Evolutionary conservation across 306 rosid species (phyloP).

Genomic region (Betula pendula): DNA sequence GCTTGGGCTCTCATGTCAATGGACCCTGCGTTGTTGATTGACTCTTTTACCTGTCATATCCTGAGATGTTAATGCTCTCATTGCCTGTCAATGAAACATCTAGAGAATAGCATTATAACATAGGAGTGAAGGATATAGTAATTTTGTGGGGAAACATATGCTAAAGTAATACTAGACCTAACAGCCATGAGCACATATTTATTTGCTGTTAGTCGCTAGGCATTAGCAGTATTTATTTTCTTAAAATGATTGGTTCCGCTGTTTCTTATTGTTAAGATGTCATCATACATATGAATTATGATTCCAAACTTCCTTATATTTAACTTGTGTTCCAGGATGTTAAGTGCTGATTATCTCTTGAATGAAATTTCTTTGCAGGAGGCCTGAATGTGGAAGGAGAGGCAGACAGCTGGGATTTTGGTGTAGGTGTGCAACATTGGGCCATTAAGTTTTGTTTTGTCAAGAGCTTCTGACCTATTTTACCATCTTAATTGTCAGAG

Average conservation of each 20-base stretch:
- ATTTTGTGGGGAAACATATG: background rate
- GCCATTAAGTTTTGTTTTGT: slow-evolving; percentile 12
- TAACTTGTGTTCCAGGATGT: slow-evolving; percentile 1
- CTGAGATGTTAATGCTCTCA: too few species aligned
- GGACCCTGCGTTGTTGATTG: too few species aligned
- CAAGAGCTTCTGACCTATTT: background rate
- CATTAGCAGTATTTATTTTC: background rate
- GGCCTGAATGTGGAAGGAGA: slow-evolving; percentile 97
- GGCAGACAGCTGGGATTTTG: slow-evolving; percentile 94
- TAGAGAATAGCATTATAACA: too few species aligned
- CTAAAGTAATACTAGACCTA: background rate
- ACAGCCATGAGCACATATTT: background rate
- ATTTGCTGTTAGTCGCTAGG: background rate
- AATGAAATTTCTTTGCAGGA: slow-evolving; percentile 45
- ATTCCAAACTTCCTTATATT: slow-evolving; percentile 1
- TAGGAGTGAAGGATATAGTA: too few species aligned
- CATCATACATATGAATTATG: background rate
- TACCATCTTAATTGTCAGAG: background rate
- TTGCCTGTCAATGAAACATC: too few species aligned
- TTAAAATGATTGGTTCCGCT: background rate
- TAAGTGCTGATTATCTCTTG: slow-evolving; percentile 10
- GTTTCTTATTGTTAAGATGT: background rate
- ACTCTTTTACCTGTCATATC: too few species aligned
- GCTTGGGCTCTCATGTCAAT: too few species aligned
- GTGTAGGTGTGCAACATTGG: slow-evolving; percentile 61